Evolutionary conservation across 2,329 filamentous ascomycete genomes (phyloP), one percentile per base, ranked within the genome.

Genomic region (Ascochyta fabae): DNA sequence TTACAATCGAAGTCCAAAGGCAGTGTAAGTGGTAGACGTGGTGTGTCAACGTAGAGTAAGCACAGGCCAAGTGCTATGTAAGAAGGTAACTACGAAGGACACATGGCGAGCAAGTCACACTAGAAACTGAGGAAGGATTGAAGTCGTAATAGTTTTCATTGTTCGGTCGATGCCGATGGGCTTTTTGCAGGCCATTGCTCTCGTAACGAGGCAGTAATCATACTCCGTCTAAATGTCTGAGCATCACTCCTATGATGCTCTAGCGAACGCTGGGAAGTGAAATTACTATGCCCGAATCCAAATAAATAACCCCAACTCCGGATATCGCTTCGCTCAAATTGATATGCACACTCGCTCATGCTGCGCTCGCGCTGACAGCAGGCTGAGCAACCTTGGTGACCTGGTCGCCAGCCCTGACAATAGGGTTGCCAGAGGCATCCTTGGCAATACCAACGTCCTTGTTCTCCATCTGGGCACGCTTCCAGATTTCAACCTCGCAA

Each of bases 381-480:
- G 93, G 92, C 75, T 92, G 87, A 19, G 87, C 80, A 47, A 96
- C 86, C 78, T 91, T 92, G 66, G 93, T 97, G 56, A 91, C 85
- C 80, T 97, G 93, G 68, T 86, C 83, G 49, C 92, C 92, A 63
- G 93, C 92, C 62, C 93, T 89, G 70, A 96, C 86, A 66, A 97
- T 92, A 62, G 90, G 88, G 76, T 91, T 85, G 46, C 92, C 93
- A 49, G 86, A 82, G 15, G 87, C 89, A 74, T 96, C 93, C 75
- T 91, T 92, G 75, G 91, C 85, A 64, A 89, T 88, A 55, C 88
- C 86, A 54, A 90, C 84, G 67, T 93, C 90, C 82, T 94, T 93
- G 82, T 75, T 76, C 61, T 76, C 74, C 56, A 66, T 65, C 59
- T 77, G 74, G 39, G 74, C 73, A 44, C 75, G 75, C 73, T 78